Base-by-base conservation (phyloP, 371 early-diverging fungal species). In the Lichtheimia ornata region DNA sequence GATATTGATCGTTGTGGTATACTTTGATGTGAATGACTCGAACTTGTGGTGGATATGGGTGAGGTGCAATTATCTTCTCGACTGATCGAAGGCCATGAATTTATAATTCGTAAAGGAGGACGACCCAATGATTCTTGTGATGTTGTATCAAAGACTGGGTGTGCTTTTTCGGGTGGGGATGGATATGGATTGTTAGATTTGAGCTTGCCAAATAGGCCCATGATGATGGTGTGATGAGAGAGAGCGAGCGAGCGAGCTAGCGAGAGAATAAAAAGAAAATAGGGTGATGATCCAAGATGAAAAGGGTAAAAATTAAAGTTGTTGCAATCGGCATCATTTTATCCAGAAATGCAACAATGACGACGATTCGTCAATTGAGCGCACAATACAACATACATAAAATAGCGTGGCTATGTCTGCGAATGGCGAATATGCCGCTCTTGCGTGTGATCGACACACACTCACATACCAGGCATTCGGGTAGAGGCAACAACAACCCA, bases 1-100 rank as follows among this genome's bases (percentile, higher is more conserved):
- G 50, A 22, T 58, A 24, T 44, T 15, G 11, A 5, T 12, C 2
- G 57, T 13, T 3, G 7, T 57, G 57, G 57, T 57, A 45, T 57
- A 42, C 13, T 50, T 51, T 51, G 41, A 27, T 28, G 53, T 35
- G 20, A 47, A 18, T 47, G 47, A 47, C 2, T 35, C 11, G 35
- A 35, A 35, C 22, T 22, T 22, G 11, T 35, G 11, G 28, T 28
- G 28, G 28, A 28, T 28, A 28, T 28, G 7, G 35, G 35, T 11
- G 35, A 35, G 9, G 11, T 11, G 47, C 18, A n/a, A 47, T n/a
- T 22, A 1, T 47, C 47, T 4, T n/a, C 9, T 47, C 47, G 47
- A 11, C 22, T 22, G 17, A 47, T 47, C 14, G 47, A 47, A 18
- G 47, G 47, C 18, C 47, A 47, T 47, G 47, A 47, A 22, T 22